Conservation (phyloP, 306 rosid genomes). For the Canavalia ensiformis region DNA sequence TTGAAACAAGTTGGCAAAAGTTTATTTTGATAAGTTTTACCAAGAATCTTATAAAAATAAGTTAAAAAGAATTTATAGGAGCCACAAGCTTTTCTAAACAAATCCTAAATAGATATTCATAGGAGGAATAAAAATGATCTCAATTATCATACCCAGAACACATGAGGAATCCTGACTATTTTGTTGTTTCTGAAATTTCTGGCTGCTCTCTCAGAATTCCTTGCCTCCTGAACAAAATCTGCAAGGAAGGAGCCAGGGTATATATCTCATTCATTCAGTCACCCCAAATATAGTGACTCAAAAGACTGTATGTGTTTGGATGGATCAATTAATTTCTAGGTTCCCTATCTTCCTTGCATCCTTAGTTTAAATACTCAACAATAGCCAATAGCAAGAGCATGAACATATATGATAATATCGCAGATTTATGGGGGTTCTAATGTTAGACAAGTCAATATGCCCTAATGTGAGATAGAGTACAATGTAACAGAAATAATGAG, state of each 20-base stretch:
- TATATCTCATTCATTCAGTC: constrained; percentile 35
- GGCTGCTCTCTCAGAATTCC: constrained; percentile 86
- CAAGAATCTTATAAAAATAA: too few relatives aligned
- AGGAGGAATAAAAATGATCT: constrained; percentile 31
- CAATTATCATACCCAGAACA: constrained; percentile 79
- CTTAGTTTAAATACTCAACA: constrained; percentile 27
- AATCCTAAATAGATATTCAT: not conserved
- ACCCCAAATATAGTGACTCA: constrained; percentile 38
- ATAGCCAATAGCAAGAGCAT: constrained; percentile 33
- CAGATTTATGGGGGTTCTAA: constrained; percentile 35
- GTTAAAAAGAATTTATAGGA: too few relatives aligned
- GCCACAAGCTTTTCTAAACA: too few relatives aligned
- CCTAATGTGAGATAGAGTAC: constrained; percentile 9
- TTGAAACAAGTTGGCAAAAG: too few relatives aligned
- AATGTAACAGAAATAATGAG: constrained; percentile 35
- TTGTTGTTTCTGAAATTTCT: constrained; percentile 71
- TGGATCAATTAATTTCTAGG: constrained; percentile 30
- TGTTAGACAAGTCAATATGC: constrained; percentile 8
- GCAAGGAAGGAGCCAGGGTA: constrained; percentile 41
- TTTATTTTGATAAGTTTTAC: too few relatives aligned
- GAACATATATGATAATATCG: not conserved
- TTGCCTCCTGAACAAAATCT: constrained; percentile 92
- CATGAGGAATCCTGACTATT: constrained; percentile 73
- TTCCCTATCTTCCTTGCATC: constrained; percentile 12
- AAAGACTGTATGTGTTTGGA: constrained; percentile 10